phyloP scores from a whole-genome alignment of 768 basidiomycete genomes.

The Leccinum variicolor region DNA sequence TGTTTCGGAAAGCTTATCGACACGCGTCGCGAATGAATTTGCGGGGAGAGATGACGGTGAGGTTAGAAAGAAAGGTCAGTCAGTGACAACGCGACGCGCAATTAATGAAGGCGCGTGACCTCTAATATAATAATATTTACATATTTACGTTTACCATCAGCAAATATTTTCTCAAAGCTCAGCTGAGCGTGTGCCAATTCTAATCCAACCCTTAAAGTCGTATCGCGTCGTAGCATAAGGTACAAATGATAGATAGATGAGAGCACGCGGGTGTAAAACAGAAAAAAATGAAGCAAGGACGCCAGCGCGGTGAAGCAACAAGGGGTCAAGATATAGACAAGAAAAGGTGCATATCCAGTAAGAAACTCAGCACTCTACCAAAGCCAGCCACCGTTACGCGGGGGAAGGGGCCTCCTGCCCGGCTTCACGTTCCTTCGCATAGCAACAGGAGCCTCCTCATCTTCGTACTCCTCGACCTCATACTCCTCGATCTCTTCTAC shows the following conservation, averaged over 20 bases:
- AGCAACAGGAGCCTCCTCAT: constrained; percentile 39
- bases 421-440: constrained; percentile 42
- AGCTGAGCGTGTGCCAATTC: too few species aligned
- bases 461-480: constrained; percentile 40
- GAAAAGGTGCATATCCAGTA: constrained; percentile 36
- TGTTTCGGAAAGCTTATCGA: neutral
- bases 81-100: constrained; percentile 3
- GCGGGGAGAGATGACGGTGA: neutral
- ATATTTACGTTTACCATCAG: neutral
- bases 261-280: constrained; percentile 6
- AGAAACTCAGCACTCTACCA: constrained; percentile 39
- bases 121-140: neutral
- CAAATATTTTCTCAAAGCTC: too few species aligned
- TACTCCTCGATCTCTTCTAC: constrained; percentile 39
- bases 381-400: constrained; percentile 47
- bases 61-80: neutral
- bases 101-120: neutral
- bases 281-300: constrained; percentile 19
- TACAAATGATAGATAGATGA: constrained; percentile 11
- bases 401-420: constrained; percentile 45
- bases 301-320: constrained; percentile 24
- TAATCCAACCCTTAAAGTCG: constrained; percentile 19
- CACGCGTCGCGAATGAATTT: neutral
- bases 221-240: constrained; percentile 21
- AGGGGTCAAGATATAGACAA: constrained; percentile 19